These are phyloP conservation scores for Cyamopsis tetragonoloba DNA, from an alignment of 306 rosid genomes.

Conservation along the genomic window DNA sequence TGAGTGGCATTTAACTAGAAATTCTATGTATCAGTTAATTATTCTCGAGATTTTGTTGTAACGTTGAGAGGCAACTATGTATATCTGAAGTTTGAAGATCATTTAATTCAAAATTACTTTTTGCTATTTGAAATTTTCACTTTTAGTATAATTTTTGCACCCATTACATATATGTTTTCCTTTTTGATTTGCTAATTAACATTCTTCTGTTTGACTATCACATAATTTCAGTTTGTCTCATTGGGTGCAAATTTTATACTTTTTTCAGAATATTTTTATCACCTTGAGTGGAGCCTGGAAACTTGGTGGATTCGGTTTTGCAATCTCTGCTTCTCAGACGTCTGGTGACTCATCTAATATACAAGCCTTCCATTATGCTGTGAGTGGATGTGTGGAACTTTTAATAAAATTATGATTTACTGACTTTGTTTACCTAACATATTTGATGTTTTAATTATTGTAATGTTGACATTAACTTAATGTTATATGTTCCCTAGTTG, in stretches of 20 bases:
- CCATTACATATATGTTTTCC: neutral
- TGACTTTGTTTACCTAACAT: slow-evolving; percentile 9
- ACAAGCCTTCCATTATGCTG: slow-evolving; percentile 86
- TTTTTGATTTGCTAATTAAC: neutral
- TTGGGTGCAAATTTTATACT: slow-evolving; percentile 15
- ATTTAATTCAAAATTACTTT: neutral
- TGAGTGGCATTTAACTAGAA: neutral
- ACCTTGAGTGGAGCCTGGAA: slow-evolving; percentile 99
- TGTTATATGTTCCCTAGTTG: neutral
- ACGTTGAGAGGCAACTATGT: neutral
- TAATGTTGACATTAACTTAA: neutral
- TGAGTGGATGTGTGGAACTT: slow-evolving; percentile 65
- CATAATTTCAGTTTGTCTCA: slow-evolving; percentile 9
- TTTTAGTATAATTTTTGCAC: neutral
- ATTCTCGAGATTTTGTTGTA: neutral
- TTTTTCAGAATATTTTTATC: slow-evolving; percentile 81
- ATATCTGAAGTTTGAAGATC: neutral
- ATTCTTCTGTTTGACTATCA: neutral
- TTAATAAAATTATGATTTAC: slow-evolving; percentile 18
- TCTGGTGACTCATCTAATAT: slow-evolving; percentile 53
- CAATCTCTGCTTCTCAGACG: slow-evolving; percentile 61
- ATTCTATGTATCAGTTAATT: neutral
- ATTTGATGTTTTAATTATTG: neutral
- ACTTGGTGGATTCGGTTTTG: slow-evolving; percentile 94
- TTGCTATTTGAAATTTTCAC: neutral